Conservation (phyloP, 179 eudicot genomes). For the Amaranthus tricolor region DNA sequence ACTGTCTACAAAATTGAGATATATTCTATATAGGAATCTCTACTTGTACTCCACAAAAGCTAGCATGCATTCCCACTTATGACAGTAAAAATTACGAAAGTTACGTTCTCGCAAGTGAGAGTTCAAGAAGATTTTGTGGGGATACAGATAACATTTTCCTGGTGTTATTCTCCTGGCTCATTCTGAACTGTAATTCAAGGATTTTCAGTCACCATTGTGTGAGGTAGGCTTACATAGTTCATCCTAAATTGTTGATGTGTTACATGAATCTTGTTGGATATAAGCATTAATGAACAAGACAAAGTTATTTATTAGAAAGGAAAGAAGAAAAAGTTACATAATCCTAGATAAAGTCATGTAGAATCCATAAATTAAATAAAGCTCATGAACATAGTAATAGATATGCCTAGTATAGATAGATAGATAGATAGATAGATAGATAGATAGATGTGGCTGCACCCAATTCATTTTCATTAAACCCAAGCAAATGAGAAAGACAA, state of each 20-base stretch:
- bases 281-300: neutral
- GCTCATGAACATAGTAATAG: neutral
- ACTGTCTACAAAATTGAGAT: no score
- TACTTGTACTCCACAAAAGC: neutral
- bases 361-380: neutral
- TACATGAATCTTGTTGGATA: neutral
- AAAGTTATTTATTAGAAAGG: neutral
- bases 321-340: no score
- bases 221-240: neutral
- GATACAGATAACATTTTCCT: neutral
- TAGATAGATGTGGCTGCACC: neutral
- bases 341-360: neutral
- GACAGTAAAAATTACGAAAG: neutral
- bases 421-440: no score
- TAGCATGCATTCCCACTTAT: neutral
- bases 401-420: no score
- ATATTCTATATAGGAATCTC: neutral
- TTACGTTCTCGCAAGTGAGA: neutral
- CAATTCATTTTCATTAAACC: neutral
- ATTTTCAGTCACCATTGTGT: neutral
- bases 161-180: neutral
- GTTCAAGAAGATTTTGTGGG: neutral
- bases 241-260: neutral
- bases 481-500: conserved; percentile 13
- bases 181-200: neutral